Base-by-base conservation (phyloP, 306 rosid species). In the Gastrolobium bilobum region DNA sequence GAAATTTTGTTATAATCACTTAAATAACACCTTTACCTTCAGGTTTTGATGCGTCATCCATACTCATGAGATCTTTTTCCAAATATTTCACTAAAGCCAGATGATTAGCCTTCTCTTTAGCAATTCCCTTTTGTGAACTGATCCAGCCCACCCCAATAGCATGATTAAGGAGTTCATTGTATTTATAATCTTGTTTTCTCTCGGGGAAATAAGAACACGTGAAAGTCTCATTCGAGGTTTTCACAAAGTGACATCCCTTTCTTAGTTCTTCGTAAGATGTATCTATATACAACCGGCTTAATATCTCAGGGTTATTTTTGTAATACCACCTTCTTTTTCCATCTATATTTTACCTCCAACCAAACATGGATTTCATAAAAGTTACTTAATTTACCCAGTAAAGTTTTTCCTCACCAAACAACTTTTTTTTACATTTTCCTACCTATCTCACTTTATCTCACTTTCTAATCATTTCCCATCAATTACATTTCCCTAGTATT, bases 121-220 rank as follows among this genome's bases (percentile, higher is more conserved):
- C 76, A 80, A 85, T 81, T 87, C 96, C 90, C 87, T 90, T 96
- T 2, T 84, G 85, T 9, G 98, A 91, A 81, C 77, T 70, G 79
- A 98, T 96, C 65, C 87, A 89, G 58, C 98, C 97, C 63, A 96
- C 96, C 53, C 91, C 99, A 75, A 94, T 75, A 61, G 99, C 97
- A 90, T 96, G 99, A 70, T 96, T 92, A 42, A 93, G 87, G 57
- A 93, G 88, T 15, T 96, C 99, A 71, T 70, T 87, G 42, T 83
- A 87, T 65, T 54, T 71, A 81, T 77, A 96, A 80, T 71, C 91
- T 15, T 87, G 78, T 74, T 93, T 96, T 76, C 79, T 93, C 84
- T 39, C 90, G 0, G 89, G 85, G 78, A 97, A 96, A 79, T 81
- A 96, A 6, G 99, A 97, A 85, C 99, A 96, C 86, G 61, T 67